Evolutionary conservation across 2,329 filamentous ascomycete species (phyloP), one percentile per base, ranked within the genome.

Genomic region (Purpureocillium lavendulum): DNA sequence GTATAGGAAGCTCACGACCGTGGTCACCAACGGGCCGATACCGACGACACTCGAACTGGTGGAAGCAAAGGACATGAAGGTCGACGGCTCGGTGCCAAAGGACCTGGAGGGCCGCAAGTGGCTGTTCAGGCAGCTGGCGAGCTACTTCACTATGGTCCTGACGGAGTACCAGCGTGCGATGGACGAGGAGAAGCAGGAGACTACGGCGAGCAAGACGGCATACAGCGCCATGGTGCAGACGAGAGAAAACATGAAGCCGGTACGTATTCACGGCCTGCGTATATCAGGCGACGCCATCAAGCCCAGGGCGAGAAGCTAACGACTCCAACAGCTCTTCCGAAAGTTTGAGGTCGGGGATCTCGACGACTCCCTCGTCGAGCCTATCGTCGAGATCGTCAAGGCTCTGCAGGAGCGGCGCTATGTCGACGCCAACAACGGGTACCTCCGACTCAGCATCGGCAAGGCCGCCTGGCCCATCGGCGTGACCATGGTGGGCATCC

Each of bases 401-500:
- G 85, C 88, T 18, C 87, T 90, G 4, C 92, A 98, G 63, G 82
- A 88, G 57, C 77, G 88, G 43, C 79, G 87, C 46, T 98, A 98
- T 57, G 90, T 98, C 35, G 86, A 96, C 63, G 92, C 92, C 28
- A 97, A 97, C 58, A 87, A 98, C 59, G 89, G 87, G 1, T 98
- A 98, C 61, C 69, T 98, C 44, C 75, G 87, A 39, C 70, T 98
- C 40, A 94, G 87, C 59, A 98, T 98, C 55, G 88, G 88, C 48
- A 95, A 95, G 67, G 89, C 88, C 50, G 92, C 92, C 13, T 98
- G 92, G 92, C 92, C 92, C 17, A 98, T 98, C 55, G 92, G 92
- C 64, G 92, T 98, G 30, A 98, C 92, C 60, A 98, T 97, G 92
- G 92, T 98, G 55, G 92, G 92, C 71, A 98, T 98, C 53, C 92